Evolutionary conservation across 2,329 filamentous ascomycete species (phyloP).

Genomic region (Colletotrichum sp.): DNA sequence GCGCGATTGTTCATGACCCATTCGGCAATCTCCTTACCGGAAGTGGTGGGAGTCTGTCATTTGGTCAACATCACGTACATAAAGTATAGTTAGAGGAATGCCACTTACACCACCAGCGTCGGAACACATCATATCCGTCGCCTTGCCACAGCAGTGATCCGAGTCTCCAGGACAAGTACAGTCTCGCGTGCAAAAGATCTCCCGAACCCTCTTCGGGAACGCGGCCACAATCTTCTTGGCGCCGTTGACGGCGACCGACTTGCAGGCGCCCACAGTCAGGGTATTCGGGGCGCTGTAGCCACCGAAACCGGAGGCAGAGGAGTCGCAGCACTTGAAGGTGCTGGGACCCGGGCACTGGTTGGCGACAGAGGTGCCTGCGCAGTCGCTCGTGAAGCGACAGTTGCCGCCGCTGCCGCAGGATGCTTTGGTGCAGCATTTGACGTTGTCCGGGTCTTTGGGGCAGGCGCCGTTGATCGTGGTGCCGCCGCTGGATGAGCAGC

Average conservation of each 20-base stretch:
- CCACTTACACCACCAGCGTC: constrained; percentile 42
- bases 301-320: constrained; percentile 34
- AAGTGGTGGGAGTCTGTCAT: constrained; percentile 35
- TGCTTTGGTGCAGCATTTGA: constrained; percentile 48
- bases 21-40: constrained; percentile 49
- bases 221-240: constrained; percentile 38
- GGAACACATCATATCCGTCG: constrained; percentile 42
- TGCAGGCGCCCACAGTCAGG: constrained; percentile 38
- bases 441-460: constrained; percentile 37
- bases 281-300: constrained; percentile 36
- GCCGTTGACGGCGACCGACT: constrained; percentile 37
- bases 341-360: constrained; percentile 42
- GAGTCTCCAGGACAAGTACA: constrained; percentile 35
- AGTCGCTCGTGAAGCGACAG: constrained; percentile 43
- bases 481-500: constrained; percentile 41
- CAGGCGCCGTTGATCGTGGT: constrained; percentile 41
- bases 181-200: constrained; percentile 37
- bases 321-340: constrained; percentile 43
- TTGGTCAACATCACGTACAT: no score
- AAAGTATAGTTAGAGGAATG: no score
- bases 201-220: constrained; percentile 38
- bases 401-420: constrained; percentile 39
- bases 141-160: constrained; percentile 42
- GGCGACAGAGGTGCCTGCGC: constrained; percentile 30
- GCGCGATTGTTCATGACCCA: constrained; percentile 51